A percentile compares a stretch with the other conserved stretches of the same genome.
phyloP scores from a whole-genome alignment of 1,139 yeast genomes.

The Pichia kudriavzevii region DNA sequence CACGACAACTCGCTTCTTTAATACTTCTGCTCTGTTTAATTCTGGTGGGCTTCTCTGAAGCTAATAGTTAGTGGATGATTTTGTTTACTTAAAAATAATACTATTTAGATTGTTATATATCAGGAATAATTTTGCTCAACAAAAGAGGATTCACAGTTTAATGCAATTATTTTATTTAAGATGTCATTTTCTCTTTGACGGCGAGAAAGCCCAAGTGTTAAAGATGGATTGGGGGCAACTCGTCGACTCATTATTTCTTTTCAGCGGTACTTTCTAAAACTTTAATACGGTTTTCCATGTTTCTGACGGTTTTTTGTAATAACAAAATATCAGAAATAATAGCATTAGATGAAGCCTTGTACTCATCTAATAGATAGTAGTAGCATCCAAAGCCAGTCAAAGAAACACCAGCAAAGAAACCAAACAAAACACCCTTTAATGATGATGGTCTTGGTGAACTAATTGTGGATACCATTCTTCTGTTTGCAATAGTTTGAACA shows the following conservation, averaged over 20 bases:
- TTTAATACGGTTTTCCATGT: slow-evolving; percentile 58
- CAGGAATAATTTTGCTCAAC: too few species aligned
- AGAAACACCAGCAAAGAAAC: slow-evolving; percentile 72
- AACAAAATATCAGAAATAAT: slow-evolving; percentile 68
- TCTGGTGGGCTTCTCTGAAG: too few species aligned
- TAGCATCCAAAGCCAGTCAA: slow-evolving; percentile 70
- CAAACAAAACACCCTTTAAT: slow-evolving; percentile 62
- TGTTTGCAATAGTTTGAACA: slow-evolving; percentile 9
- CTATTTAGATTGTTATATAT: too few species aligned
- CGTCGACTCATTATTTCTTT: slow-evolving; percentile 13
- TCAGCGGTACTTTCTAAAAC: slow-evolving; percentile 10
- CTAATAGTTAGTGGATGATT: too few species aligned
- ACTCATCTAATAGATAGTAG: slow-evolving; percentile 71
- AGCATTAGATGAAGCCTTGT: slow-evolving; percentile 63
- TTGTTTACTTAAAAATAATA: too few species aligned
- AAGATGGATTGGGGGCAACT: too few species aligned
- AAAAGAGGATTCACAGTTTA: too few species aligned
- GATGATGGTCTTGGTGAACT: slow-evolving; percentile 21
- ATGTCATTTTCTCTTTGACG: too few species aligned
- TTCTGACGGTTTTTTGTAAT: slow-evolving; percentile 59
- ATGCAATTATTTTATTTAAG: too few species aligned
- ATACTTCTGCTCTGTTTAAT: too few species aligned
- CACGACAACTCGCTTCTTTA: too few species aligned
- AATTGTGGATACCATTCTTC: slow-evolving; percentile 20
- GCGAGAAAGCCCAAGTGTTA: too few species aligned